Conservation (phyloP, 2,329 filamentous ascomycete genomes). For the Fusarium redolens region DNA sequence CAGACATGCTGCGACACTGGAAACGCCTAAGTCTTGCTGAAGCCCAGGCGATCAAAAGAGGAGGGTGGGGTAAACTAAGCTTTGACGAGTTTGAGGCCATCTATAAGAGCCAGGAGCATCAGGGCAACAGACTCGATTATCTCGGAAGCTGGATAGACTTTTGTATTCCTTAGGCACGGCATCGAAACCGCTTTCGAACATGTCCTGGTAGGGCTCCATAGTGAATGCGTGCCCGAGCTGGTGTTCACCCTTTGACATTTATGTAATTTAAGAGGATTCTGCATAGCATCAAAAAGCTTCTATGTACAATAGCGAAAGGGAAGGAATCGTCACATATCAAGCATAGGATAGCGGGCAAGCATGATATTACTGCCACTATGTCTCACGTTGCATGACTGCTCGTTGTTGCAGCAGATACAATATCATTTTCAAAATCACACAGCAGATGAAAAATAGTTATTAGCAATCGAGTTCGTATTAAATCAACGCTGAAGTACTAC, state of each 20-base stretch:
- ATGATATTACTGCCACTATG: constrained; percentile 2
- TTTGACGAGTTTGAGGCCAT: constrained; percentile 83
- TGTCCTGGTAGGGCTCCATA: background rate
- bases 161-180: constrained; percentile 66
- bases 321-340: background rate
- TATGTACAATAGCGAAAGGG: background rate
- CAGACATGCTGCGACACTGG: constrained; percentile 58
- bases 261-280: background rate
- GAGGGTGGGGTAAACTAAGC: constrained; percentile 82
- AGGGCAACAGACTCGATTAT: constrained; percentile 77
- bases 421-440: background rate
- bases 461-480: constrained; percentile 15
- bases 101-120: constrained; percentile 74
- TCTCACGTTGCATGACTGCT: background rate
- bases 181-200: background rate
- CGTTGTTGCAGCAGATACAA: background rate
- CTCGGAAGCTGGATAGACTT: constrained; percentile 92
- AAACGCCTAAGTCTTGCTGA: constrained; percentile 73
- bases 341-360: background rate
- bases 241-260: background rate
- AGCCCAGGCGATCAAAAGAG: constrained; percentile 73
- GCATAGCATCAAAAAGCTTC: background rate
- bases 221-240: background rate
- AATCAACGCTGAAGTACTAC: constrained; percentile 6
- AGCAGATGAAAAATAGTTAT: background rate